Evolutionary conservation across 495 filamentous ascomycete genomes (phyloP), one percentile per base, ranked within the genome.

Genomic region (Neurospora sp.): DNA sequence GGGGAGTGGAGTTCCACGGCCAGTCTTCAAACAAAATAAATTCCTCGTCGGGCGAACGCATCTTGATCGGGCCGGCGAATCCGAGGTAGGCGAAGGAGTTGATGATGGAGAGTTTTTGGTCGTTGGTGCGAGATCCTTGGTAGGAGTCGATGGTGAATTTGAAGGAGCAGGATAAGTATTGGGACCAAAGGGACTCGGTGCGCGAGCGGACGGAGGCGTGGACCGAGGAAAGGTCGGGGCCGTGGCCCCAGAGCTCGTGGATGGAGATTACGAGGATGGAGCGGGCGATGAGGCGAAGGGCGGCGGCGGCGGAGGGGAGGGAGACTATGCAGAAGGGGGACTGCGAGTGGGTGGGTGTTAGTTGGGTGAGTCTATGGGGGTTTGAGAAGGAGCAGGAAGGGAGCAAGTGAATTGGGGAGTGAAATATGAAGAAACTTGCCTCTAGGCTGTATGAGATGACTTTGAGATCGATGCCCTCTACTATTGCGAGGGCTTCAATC

Each of bases 221-320:
- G 12, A 98, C 85, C 48, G 86, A 85, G 27, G 87, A 83, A 77
- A 96, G 93, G 70, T 83, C 88, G 35, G 82, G 75, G 41, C 92
- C 94, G 59, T 84, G 82, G 39, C 92, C 94, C 96, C 96, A 98
- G 75, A 97, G 88, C 79, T 96, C 94, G 82, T 92, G 91, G 78
- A 98, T 91, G 20, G 88, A 89, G 82, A 92, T 92, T 73, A 88
- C 87, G 44, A 98, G 88, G 76, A 98, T 92, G 69, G 90, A 92
- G 73, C 96, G 92, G 62, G 83, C 80, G 48, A 97, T 86, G 11
- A 98, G 84, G 11, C 84, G 80, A 12, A 82, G 81, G 16, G 94
- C 94, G 59, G 88, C 88, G 69, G 84, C 84, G 76, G 89, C 87
- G 72, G 93, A 88, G 48, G 85, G 83, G 23, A 98, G 84, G 54